A percentile compares a stretch with the other conserved stretches of the same genome.
phyloP scores from a whole-genome alignment of 2,329 filamentous ascomycete genomes.

The Phoma sp. region DNA sequence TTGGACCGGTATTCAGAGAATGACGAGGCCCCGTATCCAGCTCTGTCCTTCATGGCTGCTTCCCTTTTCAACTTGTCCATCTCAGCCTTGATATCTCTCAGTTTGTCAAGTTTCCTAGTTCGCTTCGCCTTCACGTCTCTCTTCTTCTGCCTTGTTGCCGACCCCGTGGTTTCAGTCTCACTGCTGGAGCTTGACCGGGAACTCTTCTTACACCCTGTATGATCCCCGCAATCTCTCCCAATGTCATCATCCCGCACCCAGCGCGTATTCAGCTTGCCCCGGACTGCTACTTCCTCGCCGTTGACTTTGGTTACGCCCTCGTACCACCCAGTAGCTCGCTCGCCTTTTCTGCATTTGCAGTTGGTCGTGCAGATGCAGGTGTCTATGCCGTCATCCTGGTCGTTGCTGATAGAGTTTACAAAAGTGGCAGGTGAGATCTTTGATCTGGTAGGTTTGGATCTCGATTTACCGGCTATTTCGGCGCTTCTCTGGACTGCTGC shows the following conservation, averaged over 20 bases:
- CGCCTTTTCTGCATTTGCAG: constrained; percentile 39
- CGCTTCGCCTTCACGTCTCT: not conserved
- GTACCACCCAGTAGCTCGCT: constrained; percentile 25
- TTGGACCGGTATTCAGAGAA: not conserved
- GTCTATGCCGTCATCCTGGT: constrained; percentile 34
- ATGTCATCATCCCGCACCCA: constrained; percentile 37
- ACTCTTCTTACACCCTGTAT: constrained; percentile 22
- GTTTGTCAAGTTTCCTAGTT: not conserved
- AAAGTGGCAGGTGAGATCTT: not conserved
- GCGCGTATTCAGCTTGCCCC: constrained; percentile 32
- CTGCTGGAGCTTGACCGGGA: not conserved
- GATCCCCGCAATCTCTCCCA: constrained; percentile 38
- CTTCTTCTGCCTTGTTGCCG: not conserved
- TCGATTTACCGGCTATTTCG: not conserved
- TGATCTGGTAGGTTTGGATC: not conserved
- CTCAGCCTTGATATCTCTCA: not conserved
- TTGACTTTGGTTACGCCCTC: constrained; percentile 1
- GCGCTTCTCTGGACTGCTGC: not conserved
- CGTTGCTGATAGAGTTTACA: not conserved
- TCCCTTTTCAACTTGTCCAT: not conserved
- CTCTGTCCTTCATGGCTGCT: not conserved
- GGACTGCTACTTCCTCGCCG: constrained; percentile 2
- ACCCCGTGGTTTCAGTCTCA: not conserved
- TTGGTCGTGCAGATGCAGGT: constrained; percentile 40
- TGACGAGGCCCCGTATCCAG: not conserved